Evolutionary conservation across 129 eudicot species (phyloP), one percentile per base, ranked within the genome.

Genomic region (Pulicaria dysenterica): DNA sequence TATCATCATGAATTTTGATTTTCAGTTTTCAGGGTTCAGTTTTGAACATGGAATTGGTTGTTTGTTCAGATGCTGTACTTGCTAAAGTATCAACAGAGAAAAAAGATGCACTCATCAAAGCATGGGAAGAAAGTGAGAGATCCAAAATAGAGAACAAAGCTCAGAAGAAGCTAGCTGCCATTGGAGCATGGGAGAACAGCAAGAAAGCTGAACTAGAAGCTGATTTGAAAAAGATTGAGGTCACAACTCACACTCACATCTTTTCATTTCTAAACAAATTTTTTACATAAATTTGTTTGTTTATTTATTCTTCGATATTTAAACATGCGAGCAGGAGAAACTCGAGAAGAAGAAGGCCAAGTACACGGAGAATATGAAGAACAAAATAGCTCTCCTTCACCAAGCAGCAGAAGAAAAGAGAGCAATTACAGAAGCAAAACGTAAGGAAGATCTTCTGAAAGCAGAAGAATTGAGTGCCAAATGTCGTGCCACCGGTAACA

Each of bases 51-150:
- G 57, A 24, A 39, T 4, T 54, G 46, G 8, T 39, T 34, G 53
- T 13, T 36, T 42, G 6, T 17, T 11, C 77, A 94, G 98, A 94
- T 78, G 85, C 78, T 46, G 89, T 76, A 55, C 96, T 94, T 77
- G 93, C 84, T 24, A 69, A 91, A 19, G 90, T 94, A n/a, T 85
- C 95, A 4, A 90, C 95, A 0, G 93, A 94, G 83, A 94, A 90
- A 84, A 87, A 87, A 70, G 50, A 81, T 31, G 90, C 97, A 7
- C 67, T 94, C 31, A 78, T 94, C 80, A 90, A 72, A 79, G 98
- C 98, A 73, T 94, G 98, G 98, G 97, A 90, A 81, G 98, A 94
- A 81, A 94, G 98, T 78, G 98, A 94, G 86, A 84, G 80, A 62
- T 84, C 86, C 13, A 94, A 94, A 83, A 86, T 91, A 39, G 95